A percentile compares a stretch with the other conserved stretches of the same genome.
These are phyloP conservation scores for Tetrahymena borealis DNA, from an alignment of 73 alveolate species.

Conservation along the genomic window DNA sequence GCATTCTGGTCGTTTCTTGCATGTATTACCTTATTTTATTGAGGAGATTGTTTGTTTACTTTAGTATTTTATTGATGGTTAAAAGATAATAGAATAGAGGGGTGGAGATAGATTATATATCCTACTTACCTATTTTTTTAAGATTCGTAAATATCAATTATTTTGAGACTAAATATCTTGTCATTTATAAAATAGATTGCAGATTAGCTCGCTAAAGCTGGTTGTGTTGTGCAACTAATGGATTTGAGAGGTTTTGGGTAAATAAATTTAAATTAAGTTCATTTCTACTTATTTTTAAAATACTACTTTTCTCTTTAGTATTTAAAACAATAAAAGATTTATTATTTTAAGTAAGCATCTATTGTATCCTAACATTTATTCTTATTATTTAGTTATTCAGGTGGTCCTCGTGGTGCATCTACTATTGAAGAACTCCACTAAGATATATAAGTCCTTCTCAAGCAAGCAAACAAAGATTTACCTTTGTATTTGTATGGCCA, in stretches of 20 bases:
- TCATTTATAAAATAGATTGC: conserved; percentile 30
- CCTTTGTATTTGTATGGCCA: conserved; percentile 81
- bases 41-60: too few species aligned
- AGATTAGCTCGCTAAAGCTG: conserved; percentile 58
- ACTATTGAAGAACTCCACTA: conserved; percentile 19
- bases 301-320: not conserved
- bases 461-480: conserved; percentile 47
- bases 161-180: not conserved
- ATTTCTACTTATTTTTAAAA: not conserved
- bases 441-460: conserved; percentile 20
- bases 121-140: too few species aligned
- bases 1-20: conserved; percentile 63
- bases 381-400: not conserved
- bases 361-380: not conserved
- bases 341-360: not conserved
- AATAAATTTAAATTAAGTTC: not conserved
- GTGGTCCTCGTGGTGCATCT: conserved; percentile 45
- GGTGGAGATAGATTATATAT: too few species aligned
- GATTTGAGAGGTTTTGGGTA: conserved; percentile 81
- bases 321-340: not conserved
- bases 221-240: conserved; percentile 61
- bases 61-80: too few species aligned
- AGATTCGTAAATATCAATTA: too few species aligned
- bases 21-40: too few species aligned
- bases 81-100: too few species aligned